Base-by-base conservation (phyloP, 371 early-diverging fungal species). In the Parasitella parasitica region DNA sequence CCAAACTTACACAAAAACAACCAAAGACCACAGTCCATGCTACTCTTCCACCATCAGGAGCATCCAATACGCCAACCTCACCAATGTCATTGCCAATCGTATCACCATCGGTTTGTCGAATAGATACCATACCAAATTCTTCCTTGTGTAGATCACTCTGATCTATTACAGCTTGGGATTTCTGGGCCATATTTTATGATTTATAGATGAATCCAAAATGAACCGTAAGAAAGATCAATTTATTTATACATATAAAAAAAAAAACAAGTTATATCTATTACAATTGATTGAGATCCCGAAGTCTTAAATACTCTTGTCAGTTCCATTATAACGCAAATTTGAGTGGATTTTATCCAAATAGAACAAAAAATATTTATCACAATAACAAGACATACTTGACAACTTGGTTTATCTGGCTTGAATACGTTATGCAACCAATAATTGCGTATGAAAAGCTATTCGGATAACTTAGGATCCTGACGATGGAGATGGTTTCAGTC, bases 21-120 rank as follows among this genome's bases (percentile, higher is more conserved):
- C 74, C 74, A 38, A 67, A 65, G 15, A 73, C 51, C 27, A 73
- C 74, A 5, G 59, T 53, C 74, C 74, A 73, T 18, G 71, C 70
- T 20, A 54, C 61, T 38, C 28, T 46, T 37, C 74, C 74, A 37
- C 74, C 74, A 61, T 73, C 63, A 28, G 74, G 74, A 8, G 74
- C 56, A 60, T 65, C 61, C 11, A 54, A 22, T 18, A 64, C 22
- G 37, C 65, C 65, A 36, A 53, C 63, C 35, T 64, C 65, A 6
- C 57, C 63, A 18, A 52, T 16, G 9, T 52, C 34, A 13, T 8
- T 18, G 6, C 7, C 11, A n/a, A 52, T 0, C 3, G 20, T 13
- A 20, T 15, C 12, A 8, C 22, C 43, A 16, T 43, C 9, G 18
- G 2, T 16, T 12, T 43, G 43, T 22, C 22, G 43, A 4, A 15